Conservation (phyloP, 352 stramenopile species). For the Hyaloperonospora arabidopsidis region DNA sequence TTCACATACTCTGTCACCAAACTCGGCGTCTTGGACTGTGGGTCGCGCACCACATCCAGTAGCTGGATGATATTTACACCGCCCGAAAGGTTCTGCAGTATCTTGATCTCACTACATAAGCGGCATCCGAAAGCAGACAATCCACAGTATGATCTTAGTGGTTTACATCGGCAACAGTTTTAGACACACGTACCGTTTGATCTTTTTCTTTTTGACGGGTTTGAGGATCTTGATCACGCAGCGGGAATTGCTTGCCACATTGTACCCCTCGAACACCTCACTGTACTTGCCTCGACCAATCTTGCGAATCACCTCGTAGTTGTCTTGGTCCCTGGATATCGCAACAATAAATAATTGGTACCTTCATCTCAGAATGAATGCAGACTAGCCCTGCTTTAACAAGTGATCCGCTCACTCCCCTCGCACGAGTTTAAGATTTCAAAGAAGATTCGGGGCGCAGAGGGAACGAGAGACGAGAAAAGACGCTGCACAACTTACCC, state of each 20-base stretch:
- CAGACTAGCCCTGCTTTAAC: not conserved
- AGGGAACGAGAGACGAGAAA: not conserved
- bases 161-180: not conserved
- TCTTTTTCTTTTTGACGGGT: constrained; percentile 99
- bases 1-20: constrained; percentile 99
- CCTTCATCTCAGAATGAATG: not conserved
- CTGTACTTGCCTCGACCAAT: constrained; percentile 99
- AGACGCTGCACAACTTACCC: constrained; percentile 34
- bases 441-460: not conserved
- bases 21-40: constrained; percentile 97
- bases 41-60: constrained; percentile 96
- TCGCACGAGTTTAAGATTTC: constrained; percentile 20
- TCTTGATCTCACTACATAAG: constrained; percentile 94
- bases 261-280: constrained; percentile 98
- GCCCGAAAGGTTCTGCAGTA: constrained; percentile 98
- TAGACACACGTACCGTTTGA: constrained; percentile 81
- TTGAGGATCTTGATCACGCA: constrained; percentile 99
- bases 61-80: constrained; percentile 99
- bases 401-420: not conserved
- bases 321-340: constrained; percentile 90
- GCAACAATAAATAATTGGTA: not conserved
- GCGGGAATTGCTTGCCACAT: constrained; percentile 92
- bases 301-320: constrained; percentile 99
- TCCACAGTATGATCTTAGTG: constrained; percentile 10
- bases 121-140: not conserved